Base-by-base conservation (phyloP, 1,284 basidiomycete genomes). In the Fomitopsis betulina region DNA sequence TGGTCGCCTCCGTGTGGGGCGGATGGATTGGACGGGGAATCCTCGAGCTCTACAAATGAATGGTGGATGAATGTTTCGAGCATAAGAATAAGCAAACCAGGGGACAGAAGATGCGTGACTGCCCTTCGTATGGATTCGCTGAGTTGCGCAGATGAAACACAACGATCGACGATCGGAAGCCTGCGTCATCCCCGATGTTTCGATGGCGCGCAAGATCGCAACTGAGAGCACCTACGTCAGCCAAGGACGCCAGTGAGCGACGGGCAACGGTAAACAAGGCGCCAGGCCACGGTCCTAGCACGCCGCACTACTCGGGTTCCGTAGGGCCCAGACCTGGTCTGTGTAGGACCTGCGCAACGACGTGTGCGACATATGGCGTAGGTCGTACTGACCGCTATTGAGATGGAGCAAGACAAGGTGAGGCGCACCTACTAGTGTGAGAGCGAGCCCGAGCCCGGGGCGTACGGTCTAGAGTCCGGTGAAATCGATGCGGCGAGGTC, bases 111-210 rank as follows among this genome's bases (percentile, higher is more conserved):
- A 6, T 37, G 35, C 3, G 35, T 15, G 35, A 19, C 39, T 40
- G 17, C 8, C 39, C 42, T 43, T 19, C 19, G 42, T 9, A 4
- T 3, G 8, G 42, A 21, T 23, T n/a, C 21, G 42, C 21, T 19
- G 21, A 43, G 42, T 13, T 37, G 21, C 21, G 42, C 21, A 23
- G 45, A 47, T 13, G 49, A 12, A 37, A n/a, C 49, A 32, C 17
- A 9, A 51, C 32, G 49, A 51, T 51, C 49, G 49, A 37, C 49
- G 33, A 51, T 51, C 49, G 49, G 49, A 51, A 33, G 13, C 49
- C 32, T 35, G 49, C 49, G 49, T 37, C 49, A 51, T 51, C 15
- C 47, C 42, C 6, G 19, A 45, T 13, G 0, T 1, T 12, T 47
- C n/a, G 3, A n/a, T 13, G 27, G n/a, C 33, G 30, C 49, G 32